Base-by-base conservation (phyloP, 805 yeast genomes). In the Ogataea dorogensis region DNA sequence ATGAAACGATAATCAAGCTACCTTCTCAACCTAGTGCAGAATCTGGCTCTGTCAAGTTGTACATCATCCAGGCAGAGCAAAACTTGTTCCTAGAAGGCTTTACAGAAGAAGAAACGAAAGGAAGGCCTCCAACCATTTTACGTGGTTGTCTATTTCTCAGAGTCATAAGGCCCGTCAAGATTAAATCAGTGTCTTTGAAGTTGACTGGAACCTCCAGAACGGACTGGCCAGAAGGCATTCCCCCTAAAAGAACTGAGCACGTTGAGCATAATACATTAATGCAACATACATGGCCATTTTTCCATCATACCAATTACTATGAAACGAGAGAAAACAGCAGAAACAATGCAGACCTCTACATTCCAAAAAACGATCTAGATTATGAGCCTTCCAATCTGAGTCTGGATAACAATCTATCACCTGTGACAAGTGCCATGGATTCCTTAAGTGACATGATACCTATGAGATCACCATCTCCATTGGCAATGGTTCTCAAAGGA, bases 151-250 rank as follows among this genome's bases (percentile, higher is more conserved):
- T 89, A 13, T 73, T 81, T 31, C 43, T 89, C 3, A 68, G 89
- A 31, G 73, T 89, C 5, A 50, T 78, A 29, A 87, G 86, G 51
- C 81, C 91, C 0, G 69, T 81, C 18, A 85, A 79, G 55, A 65
- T 89, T 42, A 86, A 83, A 58, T 56, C 73, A 13, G 75, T 89
- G 9, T 56, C 64, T 4, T 65, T 89, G 31, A 65, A 69, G 2
- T 77, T 89, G 49, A 70, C 70, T 34, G 97, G 96, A 1, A 54
- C 59, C 2, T 74, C 84, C 23, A 71, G 84, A 46, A 89, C 96
- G 0, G 96, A 89, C 43, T 89, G 97, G 96, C 97, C 97, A 3
- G 97, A 93, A 54, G 98, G 98, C 2, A 89, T 91, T 13, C 98
- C 98, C 0, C 96, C 97, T 0, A 86, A 83, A 55, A 79, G 79